These are phyloP conservation scores for Colletotrichum trifolii DNA, from an alignment of 2,329 filamentous ascomycete species.

Conservation along the genomic window DNA sequence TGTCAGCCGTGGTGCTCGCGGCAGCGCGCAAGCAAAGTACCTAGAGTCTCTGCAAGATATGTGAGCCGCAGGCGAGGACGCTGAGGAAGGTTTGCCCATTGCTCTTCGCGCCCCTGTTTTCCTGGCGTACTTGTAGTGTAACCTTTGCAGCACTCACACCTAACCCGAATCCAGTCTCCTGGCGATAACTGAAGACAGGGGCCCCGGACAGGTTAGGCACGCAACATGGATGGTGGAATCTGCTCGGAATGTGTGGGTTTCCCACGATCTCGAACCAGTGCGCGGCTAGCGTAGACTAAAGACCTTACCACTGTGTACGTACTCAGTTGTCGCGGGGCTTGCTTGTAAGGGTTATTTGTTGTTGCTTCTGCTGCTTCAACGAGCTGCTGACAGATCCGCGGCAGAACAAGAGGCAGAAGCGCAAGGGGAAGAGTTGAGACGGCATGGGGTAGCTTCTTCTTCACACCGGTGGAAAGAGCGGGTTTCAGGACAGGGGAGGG, in stretches of 20 bases:
- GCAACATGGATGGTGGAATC: conserved; percentile 25
- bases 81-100: conserved; percentile 24
- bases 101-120: conserved; percentile 4
- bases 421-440: conserved; percentile 18
- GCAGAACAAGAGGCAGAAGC: background rate
- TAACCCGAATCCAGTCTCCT: conserved; percentile 15
- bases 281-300: conserved; percentile 4
- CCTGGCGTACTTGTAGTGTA: background rate
- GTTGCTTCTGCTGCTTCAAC: conserved; percentile 12
- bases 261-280: conserved; percentile 24
- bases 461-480: conserved; percentile 33
- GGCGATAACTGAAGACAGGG: conserved; percentile 24
- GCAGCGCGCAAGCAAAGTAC: too few relatives aligned
- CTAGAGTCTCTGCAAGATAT: too few relatives aligned
- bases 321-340: too few relatives aligned
- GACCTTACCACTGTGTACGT: background rate
- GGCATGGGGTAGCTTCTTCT: conserved; percentile 26
- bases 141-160: conserved; percentile 3
- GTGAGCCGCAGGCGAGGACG: conserved; percentile 1
- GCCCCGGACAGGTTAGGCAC: conserved; percentile 11
- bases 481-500: conserved; percentile 37
- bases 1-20: too few relatives aligned
- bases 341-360: conserved; percentile 19
- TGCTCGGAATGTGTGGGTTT: conserved; percentile 19
- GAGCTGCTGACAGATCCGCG: conserved; percentile 16